Conservation (phyloP, 306 rosid species). For the Elaeagnus macrophylla region DNA sequence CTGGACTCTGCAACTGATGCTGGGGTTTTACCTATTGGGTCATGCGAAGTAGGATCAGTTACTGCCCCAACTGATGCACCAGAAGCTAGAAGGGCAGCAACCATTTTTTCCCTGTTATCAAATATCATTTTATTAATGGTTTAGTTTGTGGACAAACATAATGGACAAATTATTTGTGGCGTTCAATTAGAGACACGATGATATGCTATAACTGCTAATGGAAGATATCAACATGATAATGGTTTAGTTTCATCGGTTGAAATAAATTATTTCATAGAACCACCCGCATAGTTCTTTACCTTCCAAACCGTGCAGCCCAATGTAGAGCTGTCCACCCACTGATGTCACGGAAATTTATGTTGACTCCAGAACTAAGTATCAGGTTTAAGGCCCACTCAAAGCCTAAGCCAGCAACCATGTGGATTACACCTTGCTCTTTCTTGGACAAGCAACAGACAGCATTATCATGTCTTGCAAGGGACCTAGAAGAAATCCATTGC, state of each 20-base stretch:
- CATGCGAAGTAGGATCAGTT: slow-evolving; percentile 72
- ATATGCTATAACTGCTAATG: no score
- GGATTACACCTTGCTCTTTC: slow-evolving; percentile 88
- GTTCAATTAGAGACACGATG: no score
- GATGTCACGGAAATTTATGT: slow-evolving; percentile 88
- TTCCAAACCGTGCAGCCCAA: slow-evolving; percentile 94
- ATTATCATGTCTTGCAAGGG: slow-evolving; percentile 31
- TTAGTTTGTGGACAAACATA: no score
- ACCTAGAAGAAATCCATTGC: slow-evolving; percentile 61
- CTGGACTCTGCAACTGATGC: slow-evolving; percentile 63
- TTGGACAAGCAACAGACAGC: slow-evolving; percentile 61
- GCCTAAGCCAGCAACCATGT: slow-evolving; percentile 87
- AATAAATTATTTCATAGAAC: no score
- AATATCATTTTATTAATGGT: no score
- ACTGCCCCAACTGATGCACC: slow-evolving; percentile 97
- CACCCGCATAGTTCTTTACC: slow-evolving; percentile 35
- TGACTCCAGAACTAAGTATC: slow-evolving; percentile 62
- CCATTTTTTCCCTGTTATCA: slow-evolving; percentile 74
- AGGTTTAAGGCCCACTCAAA: slow-evolving; percentile 86
- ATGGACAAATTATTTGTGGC: no score
- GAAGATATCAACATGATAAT: no score
- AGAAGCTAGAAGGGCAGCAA: slow-evolving; percentile 72
- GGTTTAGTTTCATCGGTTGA: no score
- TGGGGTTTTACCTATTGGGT: slow-evolving; percentile 74
- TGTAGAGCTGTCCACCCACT: slow-evolving; percentile 93